These are phyloP conservation scores for Plasmodium adleri DNA, from an alignment of 169 alveolate species.

Conservation along the genomic window DNA sequence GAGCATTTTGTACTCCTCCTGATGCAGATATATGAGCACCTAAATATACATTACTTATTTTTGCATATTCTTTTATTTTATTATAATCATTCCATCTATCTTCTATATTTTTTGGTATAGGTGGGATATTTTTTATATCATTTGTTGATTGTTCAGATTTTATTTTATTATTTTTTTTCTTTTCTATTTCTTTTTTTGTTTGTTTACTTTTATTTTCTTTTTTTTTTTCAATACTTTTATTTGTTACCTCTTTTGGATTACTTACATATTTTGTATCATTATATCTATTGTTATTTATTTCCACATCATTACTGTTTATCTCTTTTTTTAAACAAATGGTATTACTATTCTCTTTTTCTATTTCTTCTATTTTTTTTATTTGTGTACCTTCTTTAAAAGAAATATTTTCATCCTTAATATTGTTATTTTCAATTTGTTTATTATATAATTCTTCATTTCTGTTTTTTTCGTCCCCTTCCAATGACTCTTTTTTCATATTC, in stretches of 20 bases:
- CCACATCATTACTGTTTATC: no score
- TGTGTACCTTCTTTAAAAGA: not conserved
- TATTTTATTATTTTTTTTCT: slow-evolving; percentile 19
- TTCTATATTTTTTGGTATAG: slow-evolving; percentile 47
- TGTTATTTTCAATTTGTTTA: not conserved
- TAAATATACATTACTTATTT: slow-evolving; percentile 81
- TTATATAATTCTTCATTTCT: not conserved
- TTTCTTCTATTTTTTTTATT: not conserved
- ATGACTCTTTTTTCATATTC: no score
- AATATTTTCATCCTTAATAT: not conserved
- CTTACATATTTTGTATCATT: slow-evolving; percentile 4
- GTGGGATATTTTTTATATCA: slow-evolving; percentile 17
- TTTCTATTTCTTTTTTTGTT: slow-evolving; percentile 20
- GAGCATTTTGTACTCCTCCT: slow-evolving; percentile 91
- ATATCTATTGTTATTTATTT: not conserved
- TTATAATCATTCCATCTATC: slow-evolving; percentile 67
- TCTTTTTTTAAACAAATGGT: no score
- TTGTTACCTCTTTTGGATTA: not conserved
- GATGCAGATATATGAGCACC: slow-evolving; percentile 94
- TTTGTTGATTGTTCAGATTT: slow-evolving; percentile 3
- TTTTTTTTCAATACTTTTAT: slow-evolving; percentile 9
- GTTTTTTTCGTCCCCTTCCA: not conserved
- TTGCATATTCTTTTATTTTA: slow-evolving; percentile 52
- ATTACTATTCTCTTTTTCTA: not conserved
- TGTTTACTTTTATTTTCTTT: not conserved